Percentiles rank a stretch among this genome's conserved stretches.
Conservation (phyloP, 2,329 filamentous ascomycete genomes). For the Colletotrichum abscissum region DNA sequence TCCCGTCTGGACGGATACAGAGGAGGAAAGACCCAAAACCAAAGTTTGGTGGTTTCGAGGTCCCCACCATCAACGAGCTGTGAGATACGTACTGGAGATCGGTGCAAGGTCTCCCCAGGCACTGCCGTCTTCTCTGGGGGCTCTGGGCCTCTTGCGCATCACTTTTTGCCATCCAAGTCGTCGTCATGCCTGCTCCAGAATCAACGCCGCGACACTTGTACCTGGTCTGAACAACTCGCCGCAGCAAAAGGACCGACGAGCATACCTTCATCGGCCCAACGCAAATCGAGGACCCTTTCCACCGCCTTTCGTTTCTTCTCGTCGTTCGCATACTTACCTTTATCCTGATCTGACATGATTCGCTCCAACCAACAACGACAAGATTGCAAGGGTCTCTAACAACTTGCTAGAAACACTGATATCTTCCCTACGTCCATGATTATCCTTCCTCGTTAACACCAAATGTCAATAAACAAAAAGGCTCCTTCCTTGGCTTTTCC, state of each 20-base stretch:
- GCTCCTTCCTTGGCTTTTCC: not conserved
- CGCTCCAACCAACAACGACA: not conserved
- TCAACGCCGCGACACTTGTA: not conserved
- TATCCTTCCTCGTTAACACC: not conserved
- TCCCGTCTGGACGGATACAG: not conserved
- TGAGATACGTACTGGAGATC: not conserved
- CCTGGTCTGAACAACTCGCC: not conserved
- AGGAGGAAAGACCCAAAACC: not conserved
- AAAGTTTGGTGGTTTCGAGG: not conserved
- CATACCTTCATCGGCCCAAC: not conserved
- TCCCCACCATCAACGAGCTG: not conserved
- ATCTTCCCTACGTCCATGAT: not conserved
- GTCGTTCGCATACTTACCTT: not conserved
- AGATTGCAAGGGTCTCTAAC: not conserved
- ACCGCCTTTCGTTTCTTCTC: not conserved
- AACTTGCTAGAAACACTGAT: not conserved
- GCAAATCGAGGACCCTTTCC: too few species aligned
- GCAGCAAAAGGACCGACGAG: not conserved
- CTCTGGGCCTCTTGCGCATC: not conserved
- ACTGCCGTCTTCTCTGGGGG: not conserved
- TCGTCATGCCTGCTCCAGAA: conserved; percentile 21
- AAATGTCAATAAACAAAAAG: too few species aligned
- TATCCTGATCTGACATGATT: not conserved
- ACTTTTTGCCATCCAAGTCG: conserved; percentile 11
- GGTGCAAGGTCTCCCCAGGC: not conserved